A percentile compares a stretch with the other conserved stretches of the same genome.
Conservation (phyloP, 768 basidiomycete species). For the Leccinum subgranulosum region DNA sequence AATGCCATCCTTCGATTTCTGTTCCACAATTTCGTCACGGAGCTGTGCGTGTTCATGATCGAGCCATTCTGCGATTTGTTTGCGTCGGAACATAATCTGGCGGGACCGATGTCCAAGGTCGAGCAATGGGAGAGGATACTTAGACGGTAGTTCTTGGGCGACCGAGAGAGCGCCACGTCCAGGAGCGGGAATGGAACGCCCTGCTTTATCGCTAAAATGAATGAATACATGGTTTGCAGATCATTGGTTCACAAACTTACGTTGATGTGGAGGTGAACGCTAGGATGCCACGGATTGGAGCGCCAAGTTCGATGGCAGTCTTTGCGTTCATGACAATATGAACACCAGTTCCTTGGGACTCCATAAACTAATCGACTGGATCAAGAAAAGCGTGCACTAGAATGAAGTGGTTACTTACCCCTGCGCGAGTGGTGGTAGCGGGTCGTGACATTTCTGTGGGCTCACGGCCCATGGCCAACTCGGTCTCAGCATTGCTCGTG, state of each 20-base stretch:
- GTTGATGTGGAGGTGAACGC: conserved; percentile 96
- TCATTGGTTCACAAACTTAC: conserved; percentile 43
- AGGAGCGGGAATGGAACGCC: conserved; percentile 95
- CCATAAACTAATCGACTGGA: conserved; percentile 72
- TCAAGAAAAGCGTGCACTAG: neutral
- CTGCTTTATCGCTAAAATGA: conserved; percentile 84
- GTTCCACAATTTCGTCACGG: conserved; percentile 68
- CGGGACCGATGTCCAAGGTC: conserved; percentile 87
- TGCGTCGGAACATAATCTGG: conserved; percentile 93
- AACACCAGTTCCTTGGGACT: conserved; percentile 93
- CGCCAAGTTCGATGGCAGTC: conserved; percentile 92
- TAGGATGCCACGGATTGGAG: conserved; percentile 89
- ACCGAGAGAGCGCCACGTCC: conserved; percentile 89
- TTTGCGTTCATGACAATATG: conserved; percentile 97
- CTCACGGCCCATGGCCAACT: conserved; percentile 98
- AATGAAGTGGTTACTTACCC: conserved; percentile 48
- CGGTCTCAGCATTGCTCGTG: conserved; percentile 93
- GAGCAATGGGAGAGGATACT: conserved; percentile 76
- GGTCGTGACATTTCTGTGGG: conserved; percentile 99
- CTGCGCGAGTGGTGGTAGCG: conserved; percentile 92
- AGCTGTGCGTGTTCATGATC: conserved; percentile 83
- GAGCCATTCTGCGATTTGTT: conserved; percentile 94
- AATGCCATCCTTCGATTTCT: conserved; percentile 49
- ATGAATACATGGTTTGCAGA: conserved; percentile 2
- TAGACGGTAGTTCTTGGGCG: conserved; percentile 79